A percentile compares a stretch with the other conserved stretches of the same genome.
Evolutionary conservation across 2,329 filamentous ascomycete genomes (phyloP).

Genomic region (Paraphoma chrysanthemicola): DNA sequence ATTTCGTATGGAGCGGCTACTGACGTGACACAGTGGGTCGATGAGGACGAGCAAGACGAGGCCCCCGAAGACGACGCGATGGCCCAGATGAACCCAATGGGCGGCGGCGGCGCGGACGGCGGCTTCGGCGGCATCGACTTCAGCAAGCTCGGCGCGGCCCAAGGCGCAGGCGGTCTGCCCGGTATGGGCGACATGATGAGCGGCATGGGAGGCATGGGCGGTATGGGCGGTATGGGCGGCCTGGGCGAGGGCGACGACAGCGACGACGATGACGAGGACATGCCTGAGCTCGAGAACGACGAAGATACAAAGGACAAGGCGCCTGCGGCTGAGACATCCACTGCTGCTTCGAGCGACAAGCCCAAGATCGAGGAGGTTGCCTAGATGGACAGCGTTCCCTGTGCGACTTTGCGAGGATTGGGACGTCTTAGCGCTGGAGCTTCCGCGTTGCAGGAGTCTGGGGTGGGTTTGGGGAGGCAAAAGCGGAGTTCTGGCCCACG

Average conservation of each 20-base stretch:
- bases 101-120: slow-evolving; percentile 55
- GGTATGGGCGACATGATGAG: slow-evolving; percentile 44
- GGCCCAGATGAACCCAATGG: slow-evolving; percentile 61
- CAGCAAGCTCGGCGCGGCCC: slow-evolving; percentile 74
- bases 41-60: slow-evolving; percentile 98
- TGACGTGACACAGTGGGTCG: slow-evolving; percentile 73
- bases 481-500: slow-evolving; percentile 2
- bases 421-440: slow-evolving; percentile 10
- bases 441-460: slow-evolving; percentile 4
- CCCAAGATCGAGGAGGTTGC: slow-evolving; percentile 58
- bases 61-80: slow-evolving; percentile 74
- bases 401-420: slow-evolving; percentile 13
- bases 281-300: slow-evolving; percentile 71
- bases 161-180: slow-evolving; percentile 54
- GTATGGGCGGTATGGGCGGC: slow-evolving; percentile 37
- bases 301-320: slow-evolving; percentile 33
- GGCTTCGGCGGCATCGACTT: slow-evolving; percentile 92
- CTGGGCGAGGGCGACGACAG: slow-evolving; percentile 49
- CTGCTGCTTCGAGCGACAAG: slow-evolving; percentile 38
- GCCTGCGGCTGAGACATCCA: slow-evolving; percentile 27
- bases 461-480: slow-evolving; percentile 5
- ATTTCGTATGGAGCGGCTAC: neutral
- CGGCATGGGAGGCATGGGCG: slow-evolving; percentile 37
- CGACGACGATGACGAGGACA: slow-evolving; percentile 70
- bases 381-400: slow-evolving; percentile 19